Conservation (phyloP, 305 asterid genomes). For the Stenogyne calaminthoides region DNA sequence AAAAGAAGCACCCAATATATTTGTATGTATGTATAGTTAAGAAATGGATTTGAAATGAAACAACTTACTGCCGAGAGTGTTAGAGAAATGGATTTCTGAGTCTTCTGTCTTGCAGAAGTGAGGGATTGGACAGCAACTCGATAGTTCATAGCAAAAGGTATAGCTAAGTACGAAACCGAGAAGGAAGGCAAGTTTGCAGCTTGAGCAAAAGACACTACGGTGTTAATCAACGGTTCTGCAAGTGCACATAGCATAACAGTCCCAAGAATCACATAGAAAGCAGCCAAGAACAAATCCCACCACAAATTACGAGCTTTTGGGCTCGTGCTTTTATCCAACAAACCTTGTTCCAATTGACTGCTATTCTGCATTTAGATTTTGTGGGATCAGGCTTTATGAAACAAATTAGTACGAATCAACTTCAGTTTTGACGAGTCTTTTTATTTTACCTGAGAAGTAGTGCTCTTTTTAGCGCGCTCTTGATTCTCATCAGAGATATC, state of each 20-base stretch:
- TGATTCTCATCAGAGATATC: conserved; percentile 35
- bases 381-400: not conserved
- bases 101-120: conserved; percentile 42
- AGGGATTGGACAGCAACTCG: conserved; percentile 45
- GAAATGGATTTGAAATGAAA: not conserved
- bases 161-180: conserved; percentile 43
- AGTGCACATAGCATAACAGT: conserved; percentile 34
- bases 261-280: conserved; percentile 38
- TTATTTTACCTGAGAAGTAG: conserved; percentile 37
- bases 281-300: conserved; percentile 39
- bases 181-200: conserved; percentile 49
- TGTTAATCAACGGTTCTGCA: conserved; percentile 42
- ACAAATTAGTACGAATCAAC: not conserved
- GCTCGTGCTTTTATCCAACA: conserved; percentile 32
- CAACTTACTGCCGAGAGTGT: conserved; percentile 54
- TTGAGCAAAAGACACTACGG: conserved; percentile 37
- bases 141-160: conserved; percentile 55
- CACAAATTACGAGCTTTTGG: conserved; percentile 20
- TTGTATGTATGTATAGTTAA: not conserved
- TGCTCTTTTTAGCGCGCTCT: conserved; percentile 6
- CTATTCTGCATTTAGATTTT: conserved; percentile 26
- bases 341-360: conserved; percentile 30
- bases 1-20: not conserved
- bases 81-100: conserved; percentile 50
- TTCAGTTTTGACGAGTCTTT: not conserved